Evolutionary conservation across 441 rosid species (phyloP), one percentile per base, ranked within the genome.

Genomic region (Isatis lusitanica): DNA sequence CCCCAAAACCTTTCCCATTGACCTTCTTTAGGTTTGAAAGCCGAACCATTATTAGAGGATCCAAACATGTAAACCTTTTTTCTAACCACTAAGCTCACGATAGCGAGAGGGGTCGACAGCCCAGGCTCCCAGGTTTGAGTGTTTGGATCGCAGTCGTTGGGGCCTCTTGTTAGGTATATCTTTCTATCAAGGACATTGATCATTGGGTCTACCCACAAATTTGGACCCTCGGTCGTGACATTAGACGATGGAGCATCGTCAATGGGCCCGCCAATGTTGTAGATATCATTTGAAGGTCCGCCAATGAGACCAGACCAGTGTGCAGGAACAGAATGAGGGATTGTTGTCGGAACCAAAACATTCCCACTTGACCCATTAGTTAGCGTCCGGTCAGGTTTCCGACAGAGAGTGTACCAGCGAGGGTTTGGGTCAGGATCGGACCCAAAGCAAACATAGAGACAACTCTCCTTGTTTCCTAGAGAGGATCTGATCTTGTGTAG

Each of bases 1-100:
- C 65, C 48, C 65, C 65, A 60, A 7, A 60, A 21, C 50, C 65
- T 60, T 60, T 60, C 65, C 65, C 48, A 60, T 39, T 4, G 65
- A 21, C 65, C 35, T 15, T 21, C 4, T 39, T 60, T 60, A 4
- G 48, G 65, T 40, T 39, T 60, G 35, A 21, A 39, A 60, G 12
- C 48, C 35, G 17, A 60, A 60, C 15, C 33, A 4, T 15, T 5
- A 39, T 15, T 5, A 39, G 11, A 60, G 50, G 47, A 21, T 13
- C 48, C 48, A 60, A 12, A 39, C 47, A 13, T 60, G 35, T 38
- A 60, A 17, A 21, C 35, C 6, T 60, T 60, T 39, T 60, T 24
- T 21, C 48, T 60, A 21, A 60, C 48, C 50, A 60, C 48, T 60
- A 60, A 21, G 65, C 48, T 60, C 4, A 60, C 8, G 13, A 60